Base-by-base conservation (phyloP, 768 basidiomycete species). In the Kwoniella dendrophila region DNA sequence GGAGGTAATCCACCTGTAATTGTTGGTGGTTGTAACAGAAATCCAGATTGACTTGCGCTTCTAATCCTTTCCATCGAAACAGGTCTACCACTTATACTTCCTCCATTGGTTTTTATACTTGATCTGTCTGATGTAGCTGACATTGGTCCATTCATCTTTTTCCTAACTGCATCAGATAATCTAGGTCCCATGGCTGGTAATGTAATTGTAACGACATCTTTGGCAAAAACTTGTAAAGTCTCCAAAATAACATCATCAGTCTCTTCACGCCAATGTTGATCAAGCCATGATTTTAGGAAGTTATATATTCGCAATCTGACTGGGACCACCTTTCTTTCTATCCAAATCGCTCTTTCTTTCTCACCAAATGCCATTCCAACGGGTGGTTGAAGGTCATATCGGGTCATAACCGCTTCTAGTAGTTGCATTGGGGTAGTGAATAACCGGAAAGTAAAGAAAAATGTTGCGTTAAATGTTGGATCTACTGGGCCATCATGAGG, bases 381-480 rank as follows among this genome's bases (percentile, higher is more conserved):
- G 1, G 76, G 73, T 38, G 85, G 81, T 16, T 67, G 40, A 45
- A 94, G 82, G 71, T 94, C 89, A 78, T 92, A 98, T 20, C 96
- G 88, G 38, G 83, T 79, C 63, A 94, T 87, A 64, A 97, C 81
- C 0, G 87, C 84, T 22, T 88, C 85, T 8, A 91, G 84, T 27
- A 99, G 84, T 50, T 90, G 87, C 6, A 80, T 54, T 1, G 96
- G 90, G 0, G 88, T 85, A 1, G 89, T 86, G 80, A 96, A 97
- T 57, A 97, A 81, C 30, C 95, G 86, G 83, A 98, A 99, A 0
- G 94, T 97, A 71, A 94, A 83, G 83, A 94, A 94, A 82, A 99
- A 98, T 30, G 93, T 88, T 4, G 88, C 85, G 14, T 88, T 85
- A 77, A 97, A 94, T 0, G 87, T 86, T 18, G 89, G 83, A 72